Base-by-base conservation (phyloP, 1,139 yeast genomes). In the Dujonia santamariae region DNA sequence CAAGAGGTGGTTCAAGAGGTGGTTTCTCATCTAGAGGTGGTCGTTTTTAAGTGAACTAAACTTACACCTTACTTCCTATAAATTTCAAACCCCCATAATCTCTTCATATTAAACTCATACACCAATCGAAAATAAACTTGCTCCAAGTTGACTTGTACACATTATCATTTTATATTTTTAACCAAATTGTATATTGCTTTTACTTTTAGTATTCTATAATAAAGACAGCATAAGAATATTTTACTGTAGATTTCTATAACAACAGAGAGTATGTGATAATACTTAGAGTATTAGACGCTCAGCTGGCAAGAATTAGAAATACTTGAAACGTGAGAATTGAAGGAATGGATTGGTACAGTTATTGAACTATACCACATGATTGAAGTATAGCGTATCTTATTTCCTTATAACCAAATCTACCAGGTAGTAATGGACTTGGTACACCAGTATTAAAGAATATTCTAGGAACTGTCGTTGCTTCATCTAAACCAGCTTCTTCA, bases 11-110 rank as follows among this genome's bases (percentile, higher is more conserved):
- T 34, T 61, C 63, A 23, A 61, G 59, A 31, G 53, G 52, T 26
- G 51, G 78, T 36, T 68, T 70, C 21, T 75, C 77, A 27, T 60
- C 59, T 40, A 48, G 69, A 39, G 75, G 78, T 31, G 75, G 78
- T 34, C 43, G 49, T 29, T 37, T 46, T 40, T 38, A 34, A 37
- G 20, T 17, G 20, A 9, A 26, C n/a, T 15, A 7, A 13, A 6
- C 28, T 8, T 15, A 21, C 28, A 21, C 22, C 17, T 22, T 16
- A 14, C 26, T 13, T 23, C 7, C 25, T 22, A n/a, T n/a, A n/a
- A n/a, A n/a, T n/a, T n/a, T n/a, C 25, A n/a, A n/a, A 6, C 25
- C n/a, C 9, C 25, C 12, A 6, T 7, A 22, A 22, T 7, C 12
- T 22, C 13, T 12, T 13, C 27, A 25, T 25, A 16, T 13, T 25